These are phyloP conservation scores for Plasmodium malariae DNA, from an alignment of 169 alveolate species.

Conservation along the genomic window DNA sequence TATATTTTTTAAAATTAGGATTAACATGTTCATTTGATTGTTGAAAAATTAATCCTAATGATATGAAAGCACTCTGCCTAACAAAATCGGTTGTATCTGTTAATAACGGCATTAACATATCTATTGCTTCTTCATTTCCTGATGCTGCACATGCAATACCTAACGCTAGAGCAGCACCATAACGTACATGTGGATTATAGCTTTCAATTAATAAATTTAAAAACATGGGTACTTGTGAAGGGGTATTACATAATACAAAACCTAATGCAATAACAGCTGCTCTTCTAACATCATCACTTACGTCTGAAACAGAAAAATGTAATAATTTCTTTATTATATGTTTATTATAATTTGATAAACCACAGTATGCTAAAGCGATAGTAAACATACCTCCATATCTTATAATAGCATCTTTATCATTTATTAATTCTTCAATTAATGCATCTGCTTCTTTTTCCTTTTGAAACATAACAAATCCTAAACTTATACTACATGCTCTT, in stretches of 20 bases:
- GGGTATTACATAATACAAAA: slow-evolving; percentile 90
- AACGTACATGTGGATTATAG: slow-evolving; percentile 98
- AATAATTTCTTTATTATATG: slow-evolving; percentile 94
- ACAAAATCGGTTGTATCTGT: slow-evolving; percentile 97
- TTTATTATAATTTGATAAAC: slow-evolving; percentile 81
- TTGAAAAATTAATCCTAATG: slow-evolving; percentile 91
- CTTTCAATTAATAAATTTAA: slow-evolving; percentile 93
- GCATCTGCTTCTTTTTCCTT: slow-evolving; percentile 95
- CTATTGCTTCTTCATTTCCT: slow-evolving; percentile 92
- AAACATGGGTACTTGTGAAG: slow-evolving; percentile 92
- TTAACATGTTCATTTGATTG: slow-evolving; percentile 89
- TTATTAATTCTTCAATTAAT: slow-evolving; percentile 89
- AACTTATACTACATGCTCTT: slow-evolving; percentile 96
- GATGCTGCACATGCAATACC: slow-evolving; percentile 98
- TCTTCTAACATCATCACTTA: slow-evolving; percentile 98
- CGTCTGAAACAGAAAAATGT: slow-evolving; percentile 97
- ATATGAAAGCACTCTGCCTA: slow-evolving; percentile 96
- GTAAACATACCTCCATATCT: slow-evolving; percentile 99
- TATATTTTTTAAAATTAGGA: slow-evolving; percentile 88
- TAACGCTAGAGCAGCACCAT: slow-evolving; percentile 98
- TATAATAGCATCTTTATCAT: slow-evolving; percentile 95
- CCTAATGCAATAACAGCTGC: slow-evolving; percentile 99
- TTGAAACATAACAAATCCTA: slow-evolving; percentile 95
- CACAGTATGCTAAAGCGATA: slow-evolving; percentile 98
- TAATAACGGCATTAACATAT: slow-evolving; percentile 93